Evolutionary conservation across 345 rosid species (phyloP).

Genomic region (Eucalyptus sp.): DNA sequence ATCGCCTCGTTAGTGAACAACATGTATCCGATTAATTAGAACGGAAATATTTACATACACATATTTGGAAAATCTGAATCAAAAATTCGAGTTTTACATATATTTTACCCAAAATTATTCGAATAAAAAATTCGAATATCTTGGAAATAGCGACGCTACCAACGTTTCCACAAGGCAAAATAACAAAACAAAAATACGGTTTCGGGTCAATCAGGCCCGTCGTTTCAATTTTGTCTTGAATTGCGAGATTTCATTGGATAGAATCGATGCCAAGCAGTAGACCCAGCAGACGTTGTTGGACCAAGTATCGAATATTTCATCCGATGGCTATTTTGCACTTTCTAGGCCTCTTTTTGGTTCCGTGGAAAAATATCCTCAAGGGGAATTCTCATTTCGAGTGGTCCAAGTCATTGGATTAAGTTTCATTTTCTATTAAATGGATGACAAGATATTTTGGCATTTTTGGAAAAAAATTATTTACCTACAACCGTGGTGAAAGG

Average conservation of each 20-base stretch:
- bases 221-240: not conserved
- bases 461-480: not conserved
- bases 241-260: accelerated
- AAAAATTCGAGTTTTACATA: accelerated
- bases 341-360: not conserved
- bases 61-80: not conserved
- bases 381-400: not conserved
- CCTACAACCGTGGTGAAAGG: accelerated
- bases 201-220: not conserved
- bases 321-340: not conserved
- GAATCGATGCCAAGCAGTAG: not conserved
- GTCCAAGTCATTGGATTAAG: not conserved
- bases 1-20: not conserved
- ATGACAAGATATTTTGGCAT: not conserved
- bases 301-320: not conserved
- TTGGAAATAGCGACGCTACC: not conserved
- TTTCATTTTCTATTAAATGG: not conserved
- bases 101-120: not conserved
- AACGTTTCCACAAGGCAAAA: not conserved
- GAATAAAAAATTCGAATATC: not conserved
- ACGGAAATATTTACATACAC: too few species aligned
- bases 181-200: not conserved
- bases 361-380: not conserved
- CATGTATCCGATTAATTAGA: not conserved
- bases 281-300: not conserved